Percentiles rank a stretch among this genome's conserved stretches.
Conservation (phyloP, 208 protist genomes). For the Acanthamoeba royreba region DNA sequence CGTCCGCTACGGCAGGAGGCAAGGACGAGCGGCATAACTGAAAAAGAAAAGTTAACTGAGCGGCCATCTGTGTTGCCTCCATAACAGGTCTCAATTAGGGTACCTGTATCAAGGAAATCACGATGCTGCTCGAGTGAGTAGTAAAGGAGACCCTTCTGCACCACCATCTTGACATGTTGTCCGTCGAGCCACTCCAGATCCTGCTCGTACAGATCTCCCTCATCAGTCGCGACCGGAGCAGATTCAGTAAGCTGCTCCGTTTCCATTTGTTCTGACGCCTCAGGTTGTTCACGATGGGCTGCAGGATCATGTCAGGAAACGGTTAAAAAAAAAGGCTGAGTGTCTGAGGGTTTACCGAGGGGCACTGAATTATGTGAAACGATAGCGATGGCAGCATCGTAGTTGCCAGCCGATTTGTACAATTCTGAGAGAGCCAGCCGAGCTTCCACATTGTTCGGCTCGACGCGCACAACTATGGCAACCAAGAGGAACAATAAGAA, state of each 20-base stretch:
- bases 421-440: slow-evolving; percentile 16
- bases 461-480: background rate
- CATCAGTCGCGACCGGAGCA: background rate
- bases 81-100: no score
- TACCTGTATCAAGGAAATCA: slow-evolving; percentile 21
- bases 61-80: no score
- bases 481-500: no score
- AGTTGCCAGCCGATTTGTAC: slow-evolving; percentile 20
- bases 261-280: no score
- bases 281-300: no score
- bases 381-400: slow-evolving; percentile 10
- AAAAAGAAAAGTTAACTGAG: no score
- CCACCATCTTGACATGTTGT: background rate
- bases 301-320: no score
- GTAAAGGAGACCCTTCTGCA: slow-evolving; percentile 35
- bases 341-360: background rate
- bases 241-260: no score
- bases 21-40: background rate
- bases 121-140: background rate
- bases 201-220: background rate
- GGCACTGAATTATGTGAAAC: background rate
- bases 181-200: background rate
- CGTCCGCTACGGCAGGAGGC: background rate
- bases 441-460: slow-evolving; percentile 30
- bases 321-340: no score